These are phyloP conservation scores for Fallopia convolvulus DNA, from an alignment of 148 eudicot species.

Conservation along the genomic window DNA sequence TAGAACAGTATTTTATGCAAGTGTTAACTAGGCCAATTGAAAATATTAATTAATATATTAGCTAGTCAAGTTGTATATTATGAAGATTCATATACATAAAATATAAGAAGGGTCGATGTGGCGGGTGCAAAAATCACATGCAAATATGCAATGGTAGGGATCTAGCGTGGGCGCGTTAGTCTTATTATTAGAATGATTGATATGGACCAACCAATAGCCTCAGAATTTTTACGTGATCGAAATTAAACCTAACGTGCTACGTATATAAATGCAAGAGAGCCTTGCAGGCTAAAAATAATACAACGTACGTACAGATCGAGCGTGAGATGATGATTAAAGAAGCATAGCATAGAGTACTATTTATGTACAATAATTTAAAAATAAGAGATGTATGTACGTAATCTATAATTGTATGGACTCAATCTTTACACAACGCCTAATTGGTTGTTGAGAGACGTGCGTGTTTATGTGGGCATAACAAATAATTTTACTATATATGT, in stretches of 20 bases:
- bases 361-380: not conserved
- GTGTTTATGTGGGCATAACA: not conserved
- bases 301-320: not conserved
- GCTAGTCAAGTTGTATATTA: not conserved
- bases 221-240: not conserved
- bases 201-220: not conserved
- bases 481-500: not conserved
- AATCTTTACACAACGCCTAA: not conserved
- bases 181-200: not conserved
- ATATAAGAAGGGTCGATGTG: not conserved
- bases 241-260: not conserved
- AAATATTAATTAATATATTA: not conserved
- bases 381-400: not conserved
- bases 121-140: not conserved
- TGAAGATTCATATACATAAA: too few relatives aligned
- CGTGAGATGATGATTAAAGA: not conserved
- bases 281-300: not conserved
- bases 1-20: too few relatives aligned
- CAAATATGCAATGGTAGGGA: not conserved
- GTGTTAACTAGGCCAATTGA: not conserved
- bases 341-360: not conserved
- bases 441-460: not conserved
- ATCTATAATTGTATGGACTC: not conserved
- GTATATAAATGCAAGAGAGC: not conserved
- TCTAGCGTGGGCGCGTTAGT: not conserved